Evolutionary conservation across 2,329 filamentous ascomycete genomes (phyloP).

Genomic region (Calonectria pauciramosa): DNA sequence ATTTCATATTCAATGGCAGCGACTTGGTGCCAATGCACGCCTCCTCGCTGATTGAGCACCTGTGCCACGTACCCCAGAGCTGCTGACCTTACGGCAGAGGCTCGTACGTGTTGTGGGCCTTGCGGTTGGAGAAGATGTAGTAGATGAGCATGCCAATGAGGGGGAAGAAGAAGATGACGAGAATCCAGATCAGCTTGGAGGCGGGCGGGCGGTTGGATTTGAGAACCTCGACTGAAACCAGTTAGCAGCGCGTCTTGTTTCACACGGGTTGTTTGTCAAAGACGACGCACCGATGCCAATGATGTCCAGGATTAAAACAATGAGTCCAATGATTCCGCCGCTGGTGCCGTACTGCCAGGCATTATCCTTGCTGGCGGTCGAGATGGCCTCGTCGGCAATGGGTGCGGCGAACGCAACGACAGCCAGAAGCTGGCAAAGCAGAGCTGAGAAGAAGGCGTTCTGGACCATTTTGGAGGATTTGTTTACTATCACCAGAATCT

Average conservation of each 20-base stretch:
- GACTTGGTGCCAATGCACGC: not conserved
- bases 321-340: conserved; percentile 72
- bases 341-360: conserved; percentile 72
- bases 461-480: not conserved
- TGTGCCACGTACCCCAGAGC: not conserved
- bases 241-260: not conserved
- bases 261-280: not conserved
- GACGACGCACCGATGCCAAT: not conserved
- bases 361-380: conserved; percentile 53
- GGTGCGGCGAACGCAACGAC: conserved; percentile 60
- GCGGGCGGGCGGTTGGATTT: not conserved
- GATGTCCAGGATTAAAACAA: conserved; percentile 70
- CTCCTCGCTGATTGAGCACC: not conserved
- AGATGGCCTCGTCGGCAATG: conserved; percentile 42
- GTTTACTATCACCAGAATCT: not conserved
- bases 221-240: not conserved
- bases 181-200: conserved; percentile 73
- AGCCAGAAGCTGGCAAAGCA: not conserved
- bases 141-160: conserved; percentile 73
- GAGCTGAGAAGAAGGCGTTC: not conserved
- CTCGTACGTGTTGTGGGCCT: conserved; percentile 58
- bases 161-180: conserved; percentile 76
- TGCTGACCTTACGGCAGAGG: not conserved
- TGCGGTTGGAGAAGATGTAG: conserved; percentile 74
- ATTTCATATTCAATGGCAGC: not conserved